These are phyloP conservation scores for Maudiozyma barnettii DNA, from an alignment of 805 yeast species.

Conservation along the genomic window DNA sequence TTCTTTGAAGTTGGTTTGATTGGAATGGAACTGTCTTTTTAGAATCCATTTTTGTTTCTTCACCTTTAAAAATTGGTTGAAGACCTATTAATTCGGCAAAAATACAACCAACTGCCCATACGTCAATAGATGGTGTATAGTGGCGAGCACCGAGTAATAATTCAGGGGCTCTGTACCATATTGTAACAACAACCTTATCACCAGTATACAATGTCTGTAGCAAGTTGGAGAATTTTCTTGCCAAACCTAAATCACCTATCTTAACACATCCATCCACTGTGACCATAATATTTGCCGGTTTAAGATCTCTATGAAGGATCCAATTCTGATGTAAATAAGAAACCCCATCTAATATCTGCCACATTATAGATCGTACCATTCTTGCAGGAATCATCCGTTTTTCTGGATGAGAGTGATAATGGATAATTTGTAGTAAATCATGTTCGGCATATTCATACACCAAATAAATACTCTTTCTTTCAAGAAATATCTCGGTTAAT, in stretches of 20 bases:
- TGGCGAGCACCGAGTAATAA: conserved; percentile 82
- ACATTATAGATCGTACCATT: conserved; percentile 73
- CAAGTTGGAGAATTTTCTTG: conserved; percentile 79
- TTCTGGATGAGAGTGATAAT: conserved; percentile 87
- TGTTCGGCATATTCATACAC: conserved; percentile 95
- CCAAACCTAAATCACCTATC: conserved; percentile 90
- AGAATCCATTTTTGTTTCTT: conserved; percentile 91
- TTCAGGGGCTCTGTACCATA: conserved; percentile 96
- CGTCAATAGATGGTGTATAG: conserved; percentile 84
- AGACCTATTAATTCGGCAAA: conserved; percentile 82
- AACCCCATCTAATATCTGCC: conserved; percentile 91
- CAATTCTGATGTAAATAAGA: conserved; percentile 89
- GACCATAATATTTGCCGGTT: conserved; percentile 97
- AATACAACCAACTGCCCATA: conserved; percentile 95
- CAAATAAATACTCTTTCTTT: conserved; percentile 85
- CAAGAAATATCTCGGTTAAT: conserved; percentile 74
- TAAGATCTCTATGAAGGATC: conserved; percentile 90
- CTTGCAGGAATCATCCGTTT: conserved; percentile 65
- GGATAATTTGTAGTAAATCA: conserved; percentile 88
- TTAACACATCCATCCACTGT: conserved; percentile 83
- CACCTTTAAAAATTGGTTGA: conserved; percentile 93
- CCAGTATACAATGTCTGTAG: conserved; percentile 81
- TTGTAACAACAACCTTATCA: conserved; percentile 92
- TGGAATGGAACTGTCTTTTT: conserved; percentile 92
- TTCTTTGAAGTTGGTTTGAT: conserved; percentile 81